Base-by-base conservation (phyloP, 2,329 filamentous ascomycete species). In the Trichoderma semiorbis region DNA sequence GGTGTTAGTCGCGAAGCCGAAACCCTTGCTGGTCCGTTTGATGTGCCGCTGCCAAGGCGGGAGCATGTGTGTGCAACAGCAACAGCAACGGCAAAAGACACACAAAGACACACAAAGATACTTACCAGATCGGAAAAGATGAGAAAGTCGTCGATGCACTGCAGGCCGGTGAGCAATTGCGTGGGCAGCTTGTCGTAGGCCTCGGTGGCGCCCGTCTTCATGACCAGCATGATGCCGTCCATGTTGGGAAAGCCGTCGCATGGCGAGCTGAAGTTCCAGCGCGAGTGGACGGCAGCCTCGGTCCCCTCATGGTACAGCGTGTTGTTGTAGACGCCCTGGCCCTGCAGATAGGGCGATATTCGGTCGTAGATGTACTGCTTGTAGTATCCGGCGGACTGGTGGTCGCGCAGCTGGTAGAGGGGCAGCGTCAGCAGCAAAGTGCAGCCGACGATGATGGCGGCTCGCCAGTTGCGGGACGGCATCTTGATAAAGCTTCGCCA, bases 141-240 rank as follows among this genome's bases (percentile, higher is more conserved):
- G 28, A 89, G 81, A 68, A 86, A 84, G 74, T 90, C 85, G 47
- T 83, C 81, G n/a, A 87, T 79, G 75, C 87, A 89, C 71, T 83
- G 84, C 69, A 89, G 78, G 12, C 84, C 84, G 3, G 88, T 88
- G 71, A 88, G 79, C 26, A 90, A 80, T 72, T 89, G 88, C 3
- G 85, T 86, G 8, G 88, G 87, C 5, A 90, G 78, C 73, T 86
- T 86, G 30, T 86, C 83, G 75, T 83, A 86, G 14, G 85, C 81
- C 76, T 89, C 87, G 57, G 86, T 88, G 3, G 87, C 86, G 60
- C 88, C 87, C 1, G 88, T 89, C 79, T 90, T 90, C 80, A 90
- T 85, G 70, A 89, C 82, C 32, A 89, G 79, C 36, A 85, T 80
- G 58, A 87, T 80, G 72, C 83, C 82, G 34, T 83, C 79, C 47